Conservation (phyloP, 2,329 filamentous ascomycete genomes). For the Alternaria incomplexa region DNA sequence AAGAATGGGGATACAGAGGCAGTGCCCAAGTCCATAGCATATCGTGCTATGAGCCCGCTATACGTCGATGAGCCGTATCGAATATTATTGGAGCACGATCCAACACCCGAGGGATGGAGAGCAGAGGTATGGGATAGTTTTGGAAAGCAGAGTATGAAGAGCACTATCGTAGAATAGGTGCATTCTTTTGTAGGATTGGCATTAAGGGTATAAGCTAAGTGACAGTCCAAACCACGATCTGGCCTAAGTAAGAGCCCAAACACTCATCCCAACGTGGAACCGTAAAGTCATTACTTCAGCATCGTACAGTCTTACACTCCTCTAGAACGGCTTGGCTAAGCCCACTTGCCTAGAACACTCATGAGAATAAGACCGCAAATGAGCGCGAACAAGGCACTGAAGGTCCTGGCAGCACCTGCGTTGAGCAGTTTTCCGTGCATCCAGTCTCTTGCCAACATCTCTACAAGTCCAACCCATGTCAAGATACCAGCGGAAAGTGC, state of each 20-base stretch:
- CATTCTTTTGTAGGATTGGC: background rate
- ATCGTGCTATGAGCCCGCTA: constrained; percentile 41
- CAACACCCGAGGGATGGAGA: constrained; percentile 17
- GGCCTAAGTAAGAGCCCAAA: background rate
- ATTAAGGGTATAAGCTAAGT: background rate
- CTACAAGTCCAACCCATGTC: constrained; percentile 79
- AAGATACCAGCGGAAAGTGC: constrained; percentile 77
- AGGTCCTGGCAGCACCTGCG: constrained; percentile 57
- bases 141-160: constrained; percentile 42
- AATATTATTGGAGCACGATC: constrained; percentile 26
- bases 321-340: constrained; percentile 47
- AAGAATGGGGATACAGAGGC: constrained; percentile 17
- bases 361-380: constrained; percentile 70
- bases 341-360: constrained; percentile 79
- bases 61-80: constrained; percentile 43
- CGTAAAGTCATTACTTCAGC: constrained; percentile 1
- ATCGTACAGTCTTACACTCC: background rate
- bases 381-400: constrained; percentile 60
- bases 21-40: constrained; percentile 34
- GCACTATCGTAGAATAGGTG: constrained; percentile 30
- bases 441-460: constrained; percentile 83
- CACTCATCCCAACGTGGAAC: constrained; percentile 1
- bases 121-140: constrained; percentile 42
- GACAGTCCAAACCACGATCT: background rate
- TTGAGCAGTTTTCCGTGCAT: constrained; percentile 59